phyloP scores from a whole-genome alignment of 1,284 basidiomycete genomes.

The Cutaneotrichosporon sp. region DNA sequence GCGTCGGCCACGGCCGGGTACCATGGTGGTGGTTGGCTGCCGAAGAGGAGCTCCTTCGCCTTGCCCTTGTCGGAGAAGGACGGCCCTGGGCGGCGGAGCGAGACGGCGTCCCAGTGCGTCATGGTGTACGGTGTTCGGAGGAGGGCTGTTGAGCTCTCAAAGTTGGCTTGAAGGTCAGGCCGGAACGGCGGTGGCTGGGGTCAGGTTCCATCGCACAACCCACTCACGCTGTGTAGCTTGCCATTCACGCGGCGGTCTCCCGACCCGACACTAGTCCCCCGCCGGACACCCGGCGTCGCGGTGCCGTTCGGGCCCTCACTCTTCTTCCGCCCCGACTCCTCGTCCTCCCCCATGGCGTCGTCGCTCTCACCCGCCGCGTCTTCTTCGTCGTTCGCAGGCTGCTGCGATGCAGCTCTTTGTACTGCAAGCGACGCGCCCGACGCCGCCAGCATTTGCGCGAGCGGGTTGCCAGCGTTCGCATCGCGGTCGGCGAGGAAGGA shows the following conservation, averaged over 20 bases:
- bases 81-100: conserved; percentile 37
- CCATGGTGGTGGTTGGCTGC: conserved; percentile 41
- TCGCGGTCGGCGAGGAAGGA: conserved; percentile 85
- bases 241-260: conserved; percentile 29
- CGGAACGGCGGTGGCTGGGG: conserved; percentile 43
- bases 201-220: background rate
- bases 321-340: conserved; percentile 14
- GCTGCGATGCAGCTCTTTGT: conserved; percentile 24
- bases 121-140: conserved; percentile 76
- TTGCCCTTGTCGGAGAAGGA: conserved; percentile 49
- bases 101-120: conserved; percentile 50
- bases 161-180: conserved; percentile 42
- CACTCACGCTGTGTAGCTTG: conserved; percentile 30
- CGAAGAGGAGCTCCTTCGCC: conserved; percentile 41
- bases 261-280: conserved; percentile 26
- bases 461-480: conserved; percentile 58
- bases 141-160: conserved; percentile 61
- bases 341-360: conserved; percentile 34
- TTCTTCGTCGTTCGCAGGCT: conserved; percentile 34
- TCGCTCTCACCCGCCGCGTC: conserved; percentile 48
- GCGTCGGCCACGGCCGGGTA: conserved; percentile 29
- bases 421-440: conserved; percentile 18
- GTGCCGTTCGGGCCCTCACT: conserved; percentile 29
- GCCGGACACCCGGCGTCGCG: conserved; percentile 24
- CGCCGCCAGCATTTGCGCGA: conserved; percentile 32